phyloP scores from a whole-genome alignment of 2,329 filamentous ascomycete species.

The Xylariaceae sp. region DNA sequence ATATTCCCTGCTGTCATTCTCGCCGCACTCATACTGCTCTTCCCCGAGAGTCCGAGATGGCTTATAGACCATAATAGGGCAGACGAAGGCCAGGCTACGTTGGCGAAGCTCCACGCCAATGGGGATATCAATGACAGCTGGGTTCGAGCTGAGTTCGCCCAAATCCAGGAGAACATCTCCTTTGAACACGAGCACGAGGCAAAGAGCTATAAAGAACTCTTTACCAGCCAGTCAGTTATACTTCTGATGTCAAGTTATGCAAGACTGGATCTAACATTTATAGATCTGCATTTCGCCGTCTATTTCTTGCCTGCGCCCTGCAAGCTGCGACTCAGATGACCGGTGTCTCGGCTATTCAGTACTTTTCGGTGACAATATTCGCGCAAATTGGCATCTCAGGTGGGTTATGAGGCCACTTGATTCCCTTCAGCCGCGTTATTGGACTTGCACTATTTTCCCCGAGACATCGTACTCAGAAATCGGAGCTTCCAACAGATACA shows the following conservation, averaged over 20 bases:
- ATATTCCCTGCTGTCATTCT: conserved; percentile 62
- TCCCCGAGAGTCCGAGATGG: conserved; percentile 72
- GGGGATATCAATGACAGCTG: conserved; percentile 63
- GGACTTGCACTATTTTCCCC: too few species aligned
- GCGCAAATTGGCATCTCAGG: conserved; percentile 63
- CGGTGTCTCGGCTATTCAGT: conserved; percentile 70
- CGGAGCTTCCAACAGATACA: too few species aligned
- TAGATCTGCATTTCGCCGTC: conserved; percentile 61
- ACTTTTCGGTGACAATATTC: conserved; percentile 67
- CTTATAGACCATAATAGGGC: conserved; percentile 67
- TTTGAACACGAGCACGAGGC: conserved; percentile 65
- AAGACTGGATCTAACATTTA: background rate
- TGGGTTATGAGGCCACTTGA: too few species aligned
- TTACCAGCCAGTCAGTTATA: conserved; percentile 45
- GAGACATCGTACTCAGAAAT: too few species aligned
- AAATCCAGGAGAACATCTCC: conserved; percentile 60
- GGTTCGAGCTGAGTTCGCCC: conserved; percentile 68
- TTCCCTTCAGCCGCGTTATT: too few species aligned
- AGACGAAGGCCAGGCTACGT: conserved; percentile 60
- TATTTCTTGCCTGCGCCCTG: conserved; percentile 65
- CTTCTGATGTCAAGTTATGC: background rate
- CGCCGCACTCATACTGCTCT: conserved; percentile 60
- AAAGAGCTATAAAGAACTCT: conserved; percentile 66
- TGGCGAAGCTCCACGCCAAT: conserved; percentile 66
- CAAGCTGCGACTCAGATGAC: conserved; percentile 76